A percentile compares a stretch with the other conserved stretches of the same genome.
Conservation (phyloP, 139 green algal species). For the Tetratostichococcus sp. region DNA sequence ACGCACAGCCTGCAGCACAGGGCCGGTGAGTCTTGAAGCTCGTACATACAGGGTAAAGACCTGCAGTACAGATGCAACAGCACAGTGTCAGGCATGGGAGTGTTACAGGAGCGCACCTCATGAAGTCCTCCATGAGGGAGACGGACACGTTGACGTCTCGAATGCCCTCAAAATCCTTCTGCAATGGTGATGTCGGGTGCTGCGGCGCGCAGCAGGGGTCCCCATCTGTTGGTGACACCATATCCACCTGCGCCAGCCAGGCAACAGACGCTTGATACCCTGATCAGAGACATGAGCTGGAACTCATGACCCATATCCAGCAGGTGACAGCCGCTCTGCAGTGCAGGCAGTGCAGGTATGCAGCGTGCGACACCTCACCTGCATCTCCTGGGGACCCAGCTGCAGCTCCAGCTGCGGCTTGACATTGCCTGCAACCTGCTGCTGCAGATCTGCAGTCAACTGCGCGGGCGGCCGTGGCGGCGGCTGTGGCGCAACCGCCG, state of each 20-base stretch:
- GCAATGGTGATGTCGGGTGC: constrained; percentile 13
- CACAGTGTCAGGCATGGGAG: too few species aligned
- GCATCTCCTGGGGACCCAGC: constrained; percentile 68
- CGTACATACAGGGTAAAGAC: too few species aligned
- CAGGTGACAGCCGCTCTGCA: too few species aligned
- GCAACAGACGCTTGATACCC: too few species aligned
- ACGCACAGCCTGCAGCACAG: constrained; percentile 32
- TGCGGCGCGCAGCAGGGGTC: neutral
- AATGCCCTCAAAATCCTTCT: constrained; percentile 43
- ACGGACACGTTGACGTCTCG: constrained; percentile 79
- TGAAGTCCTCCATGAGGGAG: constrained; percentile 85
- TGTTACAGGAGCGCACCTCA: too few species aligned
- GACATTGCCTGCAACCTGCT: constrained; percentile 12
- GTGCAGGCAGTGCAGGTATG: too few species aligned
- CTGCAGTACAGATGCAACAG: constrained; percentile 1
- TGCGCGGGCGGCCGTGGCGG: neutral
- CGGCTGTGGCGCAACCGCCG: neutral
- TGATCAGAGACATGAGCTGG: neutral
- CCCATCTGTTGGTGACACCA: neutral
- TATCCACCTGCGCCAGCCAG: constrained; percentile 27
- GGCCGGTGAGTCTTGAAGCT: neutral
- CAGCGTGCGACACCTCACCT: constrained; percentile 20
- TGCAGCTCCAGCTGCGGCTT: constrained; percentile 31
- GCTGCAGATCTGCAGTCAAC: constrained; percentile 20
- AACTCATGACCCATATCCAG: too few species aligned